These are phyloP conservation scores for Diutina ranongensis DNA, from an alignment of 1,139 yeast species.

Conservation along the genomic window DNA sequence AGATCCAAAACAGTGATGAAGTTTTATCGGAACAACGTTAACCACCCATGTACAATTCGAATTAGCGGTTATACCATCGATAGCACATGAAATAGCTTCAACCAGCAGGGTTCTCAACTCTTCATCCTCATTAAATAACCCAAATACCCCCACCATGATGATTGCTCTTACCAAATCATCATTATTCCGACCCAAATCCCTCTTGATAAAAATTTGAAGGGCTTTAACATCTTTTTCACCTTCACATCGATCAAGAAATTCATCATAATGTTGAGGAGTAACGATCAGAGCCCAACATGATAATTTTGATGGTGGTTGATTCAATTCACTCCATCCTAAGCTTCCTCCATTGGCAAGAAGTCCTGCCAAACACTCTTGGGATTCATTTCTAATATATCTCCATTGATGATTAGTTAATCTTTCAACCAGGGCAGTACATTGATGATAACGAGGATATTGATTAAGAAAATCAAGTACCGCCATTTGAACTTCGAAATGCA, in stretches of 20 bases:
- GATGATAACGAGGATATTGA: not conserved
- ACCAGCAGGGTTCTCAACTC: not conserved
- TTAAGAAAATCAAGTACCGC: not conserved
- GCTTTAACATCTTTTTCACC: not conserved
- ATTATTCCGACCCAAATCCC: not conserved
- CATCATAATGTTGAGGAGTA: not conserved
- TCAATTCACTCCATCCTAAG: not conserved
- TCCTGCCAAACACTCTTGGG: not conserved
- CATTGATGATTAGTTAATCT: not conserved
- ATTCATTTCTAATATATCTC: not conserved
- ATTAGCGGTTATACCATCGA: not conserved
- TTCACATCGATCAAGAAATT: not conserved
- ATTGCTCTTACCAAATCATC: not conserved
- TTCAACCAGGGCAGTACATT: not conserved
- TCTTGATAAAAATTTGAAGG: not conserved
- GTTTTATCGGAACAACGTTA: not conserved
- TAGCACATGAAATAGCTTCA: not conserved
- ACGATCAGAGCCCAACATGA: conserved; percentile 1
- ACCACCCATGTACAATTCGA: not conserved
- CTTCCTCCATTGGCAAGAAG: not conserved
- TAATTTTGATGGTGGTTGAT: not conserved
- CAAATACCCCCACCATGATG: not conserved
- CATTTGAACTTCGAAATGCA: conserved; percentile 1
- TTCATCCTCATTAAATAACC: not conserved
- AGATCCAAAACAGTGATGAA: not conserved